phyloP scores from a whole-genome alignment of 176 grass and related monocot species.

The Eragrostis curvula region DNA sequence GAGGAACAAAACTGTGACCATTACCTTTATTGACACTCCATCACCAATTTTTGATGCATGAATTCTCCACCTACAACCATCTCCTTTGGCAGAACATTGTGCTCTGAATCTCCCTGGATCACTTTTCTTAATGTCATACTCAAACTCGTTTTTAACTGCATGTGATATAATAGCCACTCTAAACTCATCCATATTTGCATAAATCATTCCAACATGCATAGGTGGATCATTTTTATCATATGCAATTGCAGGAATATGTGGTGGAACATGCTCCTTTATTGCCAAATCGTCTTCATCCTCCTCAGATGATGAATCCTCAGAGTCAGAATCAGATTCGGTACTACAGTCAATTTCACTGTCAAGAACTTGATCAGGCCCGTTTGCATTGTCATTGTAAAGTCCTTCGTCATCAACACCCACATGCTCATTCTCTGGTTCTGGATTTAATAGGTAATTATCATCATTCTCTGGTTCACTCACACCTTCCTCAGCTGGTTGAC shows the following conservation, averaged over 20 bases:
- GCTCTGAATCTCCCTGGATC: not conserved
- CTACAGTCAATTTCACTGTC: not conserved
- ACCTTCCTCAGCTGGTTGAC: too few species aligned
- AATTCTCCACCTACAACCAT: not conserved
- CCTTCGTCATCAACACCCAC: not conserved
- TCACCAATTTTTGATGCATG: not conserved
- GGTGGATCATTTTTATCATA: conserved; percentile 7
- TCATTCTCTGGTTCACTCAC: not conserved
- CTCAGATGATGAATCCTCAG: not conserved
- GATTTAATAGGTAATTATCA: not conserved
- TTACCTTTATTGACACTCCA: not conserved
- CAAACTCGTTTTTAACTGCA: conserved; percentile 18
- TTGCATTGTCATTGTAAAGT: not conserved
- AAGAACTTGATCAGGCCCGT: not conserved
- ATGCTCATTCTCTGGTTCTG: not conserved
- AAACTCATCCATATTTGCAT: conserved; percentile 1
- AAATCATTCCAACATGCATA: not conserved
- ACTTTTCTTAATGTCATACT: conserved; percentile 2
- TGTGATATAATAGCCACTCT: not conserved
- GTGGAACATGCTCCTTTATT: not conserved
- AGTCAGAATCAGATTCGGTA: not conserved
- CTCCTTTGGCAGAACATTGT: not conserved
- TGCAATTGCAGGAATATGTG: not conserved
- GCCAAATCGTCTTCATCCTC: not conserved
- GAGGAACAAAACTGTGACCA: too few species aligned